Conservation (phyloP, 2,329 filamentous ascomycete genomes). For the Sporothrix pallida region DNA sequence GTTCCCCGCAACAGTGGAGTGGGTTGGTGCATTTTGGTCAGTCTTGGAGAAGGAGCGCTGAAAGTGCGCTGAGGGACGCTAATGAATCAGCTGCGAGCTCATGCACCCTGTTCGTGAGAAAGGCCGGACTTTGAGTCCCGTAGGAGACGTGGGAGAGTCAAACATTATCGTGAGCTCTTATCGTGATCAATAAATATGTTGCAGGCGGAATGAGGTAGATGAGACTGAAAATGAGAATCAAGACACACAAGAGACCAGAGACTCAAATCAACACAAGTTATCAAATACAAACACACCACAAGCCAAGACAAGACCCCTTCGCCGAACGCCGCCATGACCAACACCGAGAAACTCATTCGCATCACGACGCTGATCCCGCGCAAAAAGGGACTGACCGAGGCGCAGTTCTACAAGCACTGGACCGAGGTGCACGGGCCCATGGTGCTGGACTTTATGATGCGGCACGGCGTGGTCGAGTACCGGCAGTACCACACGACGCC, state of each 20-base stretch:
- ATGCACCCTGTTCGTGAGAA: background rate
- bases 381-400: slow-evolving; percentile 36
- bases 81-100: slow-evolving; percentile 6
- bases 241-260: too few relatives aligned
- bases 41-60: background rate
- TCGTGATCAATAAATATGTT: background rate
- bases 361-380: slow-evolving; percentile 38
- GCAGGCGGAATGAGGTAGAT: too few relatives aligned
- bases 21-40: background rate
- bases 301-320: too few relatives aligned
- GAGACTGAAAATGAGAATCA: too few relatives aligned
- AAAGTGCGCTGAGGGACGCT: background rate
- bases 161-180: background rate
- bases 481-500: slow-evolving; percentile 36
- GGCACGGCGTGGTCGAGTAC: slow-evolving; percentile 37
- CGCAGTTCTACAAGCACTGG: slow-evolving; percentile 39
- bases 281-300: too few relatives aligned
- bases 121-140: slow-evolving; percentile 1
- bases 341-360: slow-evolving; percentile 38
- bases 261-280: too few relatives aligned
- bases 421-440: slow-evolving; percentile 37
- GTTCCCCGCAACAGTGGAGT: background rate
- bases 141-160: background rate
- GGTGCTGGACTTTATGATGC: slow-evolving; percentile 38
- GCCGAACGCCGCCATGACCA: slow-evolving; percentile 5